Base-by-base conservation (phyloP, 257 asterid genomes). In the Anisodus acutangulus region DNA sequence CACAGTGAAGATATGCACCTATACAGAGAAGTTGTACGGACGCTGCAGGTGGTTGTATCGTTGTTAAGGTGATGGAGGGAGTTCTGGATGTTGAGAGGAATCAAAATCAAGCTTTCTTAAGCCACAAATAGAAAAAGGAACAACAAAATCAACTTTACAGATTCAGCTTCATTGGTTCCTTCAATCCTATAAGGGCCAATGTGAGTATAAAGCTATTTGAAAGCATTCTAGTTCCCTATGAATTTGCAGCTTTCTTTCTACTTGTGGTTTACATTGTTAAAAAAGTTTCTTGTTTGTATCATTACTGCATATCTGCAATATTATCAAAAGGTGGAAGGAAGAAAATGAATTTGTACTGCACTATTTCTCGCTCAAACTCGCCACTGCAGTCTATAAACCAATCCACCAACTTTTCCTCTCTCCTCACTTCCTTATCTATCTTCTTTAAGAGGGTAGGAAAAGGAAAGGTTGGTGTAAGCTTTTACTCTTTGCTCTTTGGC, bases 21-120 rank as follows among this genome's bases (percentile, higher is more conserved):
- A 35, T 45, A 84, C 79, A 78, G 26, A 45, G 63, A 22, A 4
- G 70, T 64, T 35, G 26, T 62, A 78, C 63, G 15, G 54, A 45
- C 53, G 79, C 0, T 49, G 79, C 53, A 31, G 22, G 55, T 78
- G 12, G 86, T 76, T 58, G 49, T 26, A 80, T 82, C 43, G 76
- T 72, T 58, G 81, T 58, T 58, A 86, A 86, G 81, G 88, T 78
- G 16, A 39, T 83, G 26, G 84, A 86, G 35, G 88, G 86, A 47
- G 71, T 55, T 16, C 22, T 59, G 64, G 64, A 59, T 7, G 9
- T 59, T 59, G 35, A 60, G 13, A 41, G 13, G 64, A 80, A 59
- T 10, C 47, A 59, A 41, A 31, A 59, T 17, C 10, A 5, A 53
- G 45, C 37, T 19, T 60, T 60, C 35, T 60, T 4, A 16, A 58